These are phyloP conservation scores for Saccharomycopsis fodiens DNA, from an alignment of 805 yeast species.

Conservation along the genomic window DNA sequence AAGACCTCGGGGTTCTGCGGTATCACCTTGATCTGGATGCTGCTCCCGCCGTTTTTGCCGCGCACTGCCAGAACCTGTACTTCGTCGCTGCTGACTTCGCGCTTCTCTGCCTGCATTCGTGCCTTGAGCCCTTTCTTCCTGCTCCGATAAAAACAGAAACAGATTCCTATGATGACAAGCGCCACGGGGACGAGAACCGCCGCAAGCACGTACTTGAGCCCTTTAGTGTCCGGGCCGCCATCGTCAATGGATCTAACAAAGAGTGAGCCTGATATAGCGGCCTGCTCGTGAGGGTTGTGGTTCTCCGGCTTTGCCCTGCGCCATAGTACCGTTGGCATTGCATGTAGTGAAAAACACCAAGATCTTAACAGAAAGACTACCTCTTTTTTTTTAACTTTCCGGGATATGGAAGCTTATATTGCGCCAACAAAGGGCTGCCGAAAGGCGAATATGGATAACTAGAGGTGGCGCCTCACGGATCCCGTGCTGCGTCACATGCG, in stretches of 20 bases:
- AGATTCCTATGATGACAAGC: constrained; percentile 5
- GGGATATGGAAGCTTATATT: too few relatives aligned
- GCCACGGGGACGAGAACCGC: constrained; percentile 19
- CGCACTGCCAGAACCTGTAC: background rate
- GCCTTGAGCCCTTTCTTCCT: constrained; percentile 6
- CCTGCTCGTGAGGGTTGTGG: too few relatives aligned
- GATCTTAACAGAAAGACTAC: too few relatives aligned
- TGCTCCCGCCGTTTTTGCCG: constrained; percentile 2
- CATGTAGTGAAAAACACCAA: too few relatives aligned
- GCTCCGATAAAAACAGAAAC: constrained; percentile 9
- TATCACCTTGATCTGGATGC: constrained; percentile 15
- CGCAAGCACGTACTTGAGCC: constrained; percentile 17
- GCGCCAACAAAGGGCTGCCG: too few relatives aligned
- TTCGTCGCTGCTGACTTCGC: constrained; percentile 2
- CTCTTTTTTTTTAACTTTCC: too few relatives aligned
- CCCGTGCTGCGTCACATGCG: background rate
- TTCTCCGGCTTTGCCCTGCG: too few relatives aligned
- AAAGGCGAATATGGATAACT: background rate
- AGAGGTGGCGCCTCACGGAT: background rate
- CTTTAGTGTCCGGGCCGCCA: constrained; percentile 18
- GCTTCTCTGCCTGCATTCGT: constrained; percentile 6
- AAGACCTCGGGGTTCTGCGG: constrained; percentile 5
- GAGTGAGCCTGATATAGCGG: too few relatives aligned
- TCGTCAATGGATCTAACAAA: constrained; percentile 14
- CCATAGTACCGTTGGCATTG: too few relatives aligned